Evolutionary conservation across 441 rosid species (phyloP).

Genomic region (Viola pubescens): DNA sequence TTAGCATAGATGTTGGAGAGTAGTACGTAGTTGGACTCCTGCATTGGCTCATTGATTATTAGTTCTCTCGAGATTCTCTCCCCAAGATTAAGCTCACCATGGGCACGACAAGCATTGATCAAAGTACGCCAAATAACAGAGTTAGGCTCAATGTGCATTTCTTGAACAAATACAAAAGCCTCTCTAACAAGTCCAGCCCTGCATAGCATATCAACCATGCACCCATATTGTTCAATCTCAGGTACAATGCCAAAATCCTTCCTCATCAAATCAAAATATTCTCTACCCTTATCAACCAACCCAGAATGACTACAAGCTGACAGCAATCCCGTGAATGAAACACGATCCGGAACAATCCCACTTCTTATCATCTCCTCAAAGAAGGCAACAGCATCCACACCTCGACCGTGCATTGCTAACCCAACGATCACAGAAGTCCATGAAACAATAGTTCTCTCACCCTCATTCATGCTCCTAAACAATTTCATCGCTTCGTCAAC

Average conservation of each 20-base stretch:
- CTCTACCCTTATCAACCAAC: constrained; percentile 37
- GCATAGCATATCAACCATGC: constrained; percentile 50
- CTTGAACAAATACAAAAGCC: constrained; percentile 36
- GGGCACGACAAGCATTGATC: constrained; percentile 36
- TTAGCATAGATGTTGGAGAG: constrained; percentile 50
- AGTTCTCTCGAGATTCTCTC: constrained; percentile 38
- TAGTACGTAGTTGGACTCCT: constrained; percentile 40
- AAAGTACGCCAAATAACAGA: constrained; percentile 38
- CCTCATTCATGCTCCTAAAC: constrained; percentile 36
- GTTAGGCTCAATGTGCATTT: constrained; percentile 42
- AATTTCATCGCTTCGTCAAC: constrained; percentile 39
- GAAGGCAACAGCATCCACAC: constrained; percentile 38
- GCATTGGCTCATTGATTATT: constrained; percentile 36
- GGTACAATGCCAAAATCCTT: constrained; percentile 28
- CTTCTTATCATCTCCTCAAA: constrained; percentile 38
- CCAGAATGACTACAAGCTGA: constrained; percentile 54
- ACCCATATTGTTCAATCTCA: constrained; percentile 44
- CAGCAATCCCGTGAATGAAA: constrained; percentile 42
- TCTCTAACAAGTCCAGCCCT: constrained; percentile 38
- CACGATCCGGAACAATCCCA: constrained; percentile 37
- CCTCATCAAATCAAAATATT: constrained; percentile 33
- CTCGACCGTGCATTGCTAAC: constrained; percentile 51
- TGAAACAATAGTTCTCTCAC: constrained; percentile 34
- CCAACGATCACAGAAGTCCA: constrained; percentile 55
- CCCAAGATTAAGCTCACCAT: constrained; percentile 42